Conservation (phyloP, 495 filamentous ascomycete species). For the Clavariopsis aquatica region DNA sequence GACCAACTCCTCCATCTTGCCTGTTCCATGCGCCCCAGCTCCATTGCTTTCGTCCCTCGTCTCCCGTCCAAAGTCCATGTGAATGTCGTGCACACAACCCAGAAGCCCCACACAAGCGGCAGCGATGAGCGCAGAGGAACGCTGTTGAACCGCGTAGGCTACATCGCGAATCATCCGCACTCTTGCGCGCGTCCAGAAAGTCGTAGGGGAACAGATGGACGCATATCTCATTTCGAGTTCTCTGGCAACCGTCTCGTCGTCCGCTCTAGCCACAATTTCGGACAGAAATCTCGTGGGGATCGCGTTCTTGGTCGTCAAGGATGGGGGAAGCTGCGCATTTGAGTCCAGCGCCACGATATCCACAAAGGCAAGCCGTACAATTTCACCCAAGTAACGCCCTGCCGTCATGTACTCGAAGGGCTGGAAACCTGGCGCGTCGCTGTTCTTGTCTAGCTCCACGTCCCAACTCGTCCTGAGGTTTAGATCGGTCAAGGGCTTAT, state of each 20-base stretch:
- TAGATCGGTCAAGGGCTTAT: slow-evolving; percentile 63
- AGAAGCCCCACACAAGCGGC: slow-evolving; percentile 70
- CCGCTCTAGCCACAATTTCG: slow-evolving; percentile 58
- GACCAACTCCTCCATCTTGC: slow-evolving; percentile 58
- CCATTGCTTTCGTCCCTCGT: slow-evolving; percentile 3
- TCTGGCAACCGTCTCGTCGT: slow-evolving; percentile 49
- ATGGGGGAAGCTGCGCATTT: slow-evolving; percentile 52
- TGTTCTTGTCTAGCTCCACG: slow-evolving; percentile 60
- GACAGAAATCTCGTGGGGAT: slow-evolving; percentile 74
- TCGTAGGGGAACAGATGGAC: slow-evolving; percentile 46
- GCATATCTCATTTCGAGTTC: slow-evolving; percentile 23
- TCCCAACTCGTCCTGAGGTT: slow-evolving; percentile 75
- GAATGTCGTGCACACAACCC: slow-evolving; percentile 65
- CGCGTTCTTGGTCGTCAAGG: slow-evolving; percentile 63
- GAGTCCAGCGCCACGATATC: slow-evolving; percentile 59
- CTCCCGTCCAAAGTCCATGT: slow-evolving; percentile 27
- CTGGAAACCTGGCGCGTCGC: slow-evolving; percentile 76
- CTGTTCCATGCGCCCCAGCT: slow-evolving; percentile 7
- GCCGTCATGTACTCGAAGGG: slow-evolving; percentile 88
- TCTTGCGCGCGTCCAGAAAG: slow-evolving; percentile 60
- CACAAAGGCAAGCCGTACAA: slow-evolving; percentile 70
- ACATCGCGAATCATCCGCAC: slow-evolving; percentile 61
- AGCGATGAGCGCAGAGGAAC: slow-evolving; percentile 71
- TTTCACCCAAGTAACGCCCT: slow-evolving; percentile 79
- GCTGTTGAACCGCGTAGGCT: slow-evolving; percentile 62